Base-by-base conservation (phyloP, 2,329 filamentous ascomycete genomes). In the Diaporthe destruens region DNA sequence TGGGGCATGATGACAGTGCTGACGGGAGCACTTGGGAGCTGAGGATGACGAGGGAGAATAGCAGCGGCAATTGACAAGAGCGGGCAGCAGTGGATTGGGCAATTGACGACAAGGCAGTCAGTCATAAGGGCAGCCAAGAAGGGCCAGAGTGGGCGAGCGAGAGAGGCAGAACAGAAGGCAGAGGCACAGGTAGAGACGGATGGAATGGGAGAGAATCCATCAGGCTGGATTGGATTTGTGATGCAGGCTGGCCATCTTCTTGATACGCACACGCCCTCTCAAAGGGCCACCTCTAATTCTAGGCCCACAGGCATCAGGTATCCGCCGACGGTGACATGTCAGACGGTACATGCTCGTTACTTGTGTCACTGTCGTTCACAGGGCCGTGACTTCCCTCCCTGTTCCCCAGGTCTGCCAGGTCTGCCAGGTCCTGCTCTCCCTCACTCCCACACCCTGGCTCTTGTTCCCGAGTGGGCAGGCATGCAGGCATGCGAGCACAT, bases 191-290 rank as follows among this genome's bases (percentile, higher is more conserved):
- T 34, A 69, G 44, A 47, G 54, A n/a, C 39, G 29, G 54, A 70
- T 61, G 66, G 66, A 47, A 56, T 57, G 53, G 66, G 42, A 69
- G 14, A 47, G 53, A 56, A 69, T 57, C 54, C 54, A 32, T 59
- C 67, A 70, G 42, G 44, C 29, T 42, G 36, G 54, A 47, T 59
- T 59, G 67, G 67, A 61, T 70, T 70, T 70, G 67, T 70, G 67
- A 61, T 70, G 32, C 44, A 51, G 44, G 53, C 53, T 44, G 36
- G 54, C 67, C 55, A 59, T 14, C 8, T 29, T 18, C 14, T 42
- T 70, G 55, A 70, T 70, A 70, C 14, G 29, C 3, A 25, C 67
- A 70, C 67, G 8, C 67, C 67, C 55, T 59, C 47, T 6, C n/a
- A 20, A 53, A 5, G 55, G 39, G 42, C 67, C 56, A 54, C 51